Evolutionary conservation across 2,329 filamentous ascomycete species (phyloP), one percentile per base, ranked within the genome.

Genomic region (Cyphellophora europaea): DNA sequence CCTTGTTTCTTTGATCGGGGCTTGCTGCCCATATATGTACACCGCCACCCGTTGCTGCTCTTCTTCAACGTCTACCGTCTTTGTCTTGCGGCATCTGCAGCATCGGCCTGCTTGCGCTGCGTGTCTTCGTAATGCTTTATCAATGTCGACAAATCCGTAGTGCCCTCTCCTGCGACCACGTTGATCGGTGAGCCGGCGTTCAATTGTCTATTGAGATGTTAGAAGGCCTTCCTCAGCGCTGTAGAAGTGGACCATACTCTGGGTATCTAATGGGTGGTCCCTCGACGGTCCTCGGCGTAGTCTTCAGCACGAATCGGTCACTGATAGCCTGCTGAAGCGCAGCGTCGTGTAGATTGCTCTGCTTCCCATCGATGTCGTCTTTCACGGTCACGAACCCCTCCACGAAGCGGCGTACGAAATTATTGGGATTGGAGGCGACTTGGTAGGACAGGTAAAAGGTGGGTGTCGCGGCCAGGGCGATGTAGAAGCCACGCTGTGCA

Each of bases 171-270:
- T 28, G 78, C 74, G 19, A 68, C 60, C 36, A 80, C 69, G 51
- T 82, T 82, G 57, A 66, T 77, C 11, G 76, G 76, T 2, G 73
- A 73, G 34, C 72, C 71, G 14, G 61, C 57, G 53, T 81, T 80
- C 59, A 82, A 72, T 44, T 71, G 61, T 48, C 77, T 82, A 51
- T 17, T 39, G 11, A 16, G 16, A 12, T 14, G 29, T 35, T 23
- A 23, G 33, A 40, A 18, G 16, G 13, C 27, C 29, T 27, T 25
- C 27, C 43, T 38, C 53, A 47, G 37, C 6, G 32, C 25, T 14
- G 35, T 14, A 19, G 21, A 29, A 25, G 30, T 25, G 32, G 30
- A 33, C 17, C 77, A 43, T 71, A 82, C 78, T 82, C 78, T 19
- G 72, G 75, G 49, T 71, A 76, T 52, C 59, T 71, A 55, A 82